These are phyloP conservation scores for Biscutella laevigata DNA, from an alignment of 441 rosid genomes.

Conservation along the genomic window DNA sequence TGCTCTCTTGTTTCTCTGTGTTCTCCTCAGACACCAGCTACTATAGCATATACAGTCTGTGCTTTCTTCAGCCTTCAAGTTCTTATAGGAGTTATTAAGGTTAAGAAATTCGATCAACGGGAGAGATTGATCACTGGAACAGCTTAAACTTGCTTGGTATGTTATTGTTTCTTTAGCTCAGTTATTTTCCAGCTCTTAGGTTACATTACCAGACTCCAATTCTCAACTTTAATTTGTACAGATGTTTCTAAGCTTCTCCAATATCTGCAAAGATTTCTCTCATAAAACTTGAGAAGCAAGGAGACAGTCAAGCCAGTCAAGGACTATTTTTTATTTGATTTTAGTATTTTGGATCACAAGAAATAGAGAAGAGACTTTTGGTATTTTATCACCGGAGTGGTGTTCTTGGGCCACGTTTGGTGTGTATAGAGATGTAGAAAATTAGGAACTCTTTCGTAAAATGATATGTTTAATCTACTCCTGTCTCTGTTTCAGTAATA, in stretches of 20 bases:
- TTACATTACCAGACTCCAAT: background rate
- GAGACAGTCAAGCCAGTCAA: conserved; percentile 1
- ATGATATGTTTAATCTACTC: background rate
- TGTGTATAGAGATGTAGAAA: conserved; percentile 18
- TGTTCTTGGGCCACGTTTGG: background rate
- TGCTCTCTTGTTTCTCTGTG: conserved; percentile 11
- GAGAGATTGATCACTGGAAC: conserved; percentile 91
- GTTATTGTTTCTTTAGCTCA: background rate
- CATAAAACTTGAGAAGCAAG: conserved; percentile 3
- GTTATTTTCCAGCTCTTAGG: background rate
- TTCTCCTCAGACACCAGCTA: conserved; percentile 61
- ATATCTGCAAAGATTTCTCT: background rate
- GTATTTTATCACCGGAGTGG: conserved; percentile 4
- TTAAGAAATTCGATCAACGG: conserved; percentile 71
- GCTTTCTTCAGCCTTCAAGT: conserved; percentile 80
- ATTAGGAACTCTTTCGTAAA: conserved; percentile 11
- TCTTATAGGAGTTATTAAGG: conserved; percentile 69
- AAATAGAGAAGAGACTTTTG: conserved; percentile 4
- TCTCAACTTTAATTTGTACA: conserved; percentile 6
- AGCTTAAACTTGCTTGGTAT: conserved; percentile 39
- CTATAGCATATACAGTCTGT: conserved; percentile 52
- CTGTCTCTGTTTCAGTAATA: background rate
- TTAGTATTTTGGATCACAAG: background rate
- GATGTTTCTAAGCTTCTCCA: conserved; percentile 10
- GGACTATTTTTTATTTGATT: background rate